These are phyloP conservation scores for Mycena crocata DNA, from an alignment of 768 basidiomycete genomes.

Conservation along the genomic window DNA sequence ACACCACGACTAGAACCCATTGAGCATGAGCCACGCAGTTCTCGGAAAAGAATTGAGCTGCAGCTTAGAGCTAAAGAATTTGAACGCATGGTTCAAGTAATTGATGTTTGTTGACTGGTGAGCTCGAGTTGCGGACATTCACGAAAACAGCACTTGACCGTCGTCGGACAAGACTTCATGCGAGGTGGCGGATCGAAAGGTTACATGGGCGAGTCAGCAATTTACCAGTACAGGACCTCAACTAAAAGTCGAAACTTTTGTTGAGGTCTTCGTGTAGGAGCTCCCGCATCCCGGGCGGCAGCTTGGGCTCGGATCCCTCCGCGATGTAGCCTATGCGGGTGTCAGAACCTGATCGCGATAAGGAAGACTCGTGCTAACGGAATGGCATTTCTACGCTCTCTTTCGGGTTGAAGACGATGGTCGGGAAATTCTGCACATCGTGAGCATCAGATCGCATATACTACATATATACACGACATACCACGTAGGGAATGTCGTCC, in stretches of 20 bases:
- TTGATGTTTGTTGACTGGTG: no score
- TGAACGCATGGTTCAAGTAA: no score
- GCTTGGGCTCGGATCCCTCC: slow-evolving; percentile 67
- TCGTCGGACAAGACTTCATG: no score
- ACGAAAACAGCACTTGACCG: no score
- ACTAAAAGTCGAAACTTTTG: slow-evolving; percentile 84
- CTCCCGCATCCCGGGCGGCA: slow-evolving; percentile 92
- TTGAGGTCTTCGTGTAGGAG: slow-evolving; percentile 89
- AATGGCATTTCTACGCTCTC: slow-evolving; percentile 99
- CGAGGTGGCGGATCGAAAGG: no score
- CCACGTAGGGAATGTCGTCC: slow-evolving; percentile 78
- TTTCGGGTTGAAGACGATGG: slow-evolving; percentile 85
- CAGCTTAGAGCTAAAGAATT: no score
- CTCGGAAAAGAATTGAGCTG: no score
- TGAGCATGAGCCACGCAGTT: no score
- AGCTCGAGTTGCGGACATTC: no score
- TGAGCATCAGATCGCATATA: not conserved
- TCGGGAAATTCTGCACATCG: slow-evolving; percentile 81
- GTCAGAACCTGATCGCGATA: not conserved
- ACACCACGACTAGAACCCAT: no score
- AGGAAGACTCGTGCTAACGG: slow-evolving; percentile 59
- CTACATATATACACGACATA: slow-evolving; percentile 48
- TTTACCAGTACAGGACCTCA: no score
- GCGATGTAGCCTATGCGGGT: slow-evolving; percentile 58
- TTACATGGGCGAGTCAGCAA: no score